Evolutionary conservation across 352 stramenopile species (phyloP).

Genomic region (Pythium rishiriense): DNA sequence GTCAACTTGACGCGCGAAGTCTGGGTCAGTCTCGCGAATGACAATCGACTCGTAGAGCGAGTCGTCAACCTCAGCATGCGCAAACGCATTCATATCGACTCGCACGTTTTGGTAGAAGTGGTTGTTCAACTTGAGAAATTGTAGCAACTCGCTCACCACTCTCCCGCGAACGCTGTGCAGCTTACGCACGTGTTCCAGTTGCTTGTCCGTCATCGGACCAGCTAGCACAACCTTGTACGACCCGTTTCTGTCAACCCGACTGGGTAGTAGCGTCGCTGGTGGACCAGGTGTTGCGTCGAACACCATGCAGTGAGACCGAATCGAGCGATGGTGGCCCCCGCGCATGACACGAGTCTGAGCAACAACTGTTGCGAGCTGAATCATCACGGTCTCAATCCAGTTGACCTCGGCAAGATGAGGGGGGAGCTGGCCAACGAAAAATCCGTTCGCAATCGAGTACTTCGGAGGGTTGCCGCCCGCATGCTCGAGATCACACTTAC

Average conservation of each 20-base stretch:
- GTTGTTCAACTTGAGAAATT: conserved; percentile 5
- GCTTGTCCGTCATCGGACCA: conserved; percentile 15
- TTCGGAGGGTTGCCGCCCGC: too few relatives aligned
- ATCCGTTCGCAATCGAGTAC: not conserved
- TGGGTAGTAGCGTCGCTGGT: conserved; percentile 23
- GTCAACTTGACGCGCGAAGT: not conserved
- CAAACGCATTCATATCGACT: not conserved
- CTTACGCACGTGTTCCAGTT: conserved; percentile 16
- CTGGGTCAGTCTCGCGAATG: not conserved
- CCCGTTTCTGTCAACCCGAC: conserved; percentile 1
- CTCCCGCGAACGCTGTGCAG: conserved; percentile 9
- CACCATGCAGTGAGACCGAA: conserved; percentile 28
- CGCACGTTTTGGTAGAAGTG: not conserved
- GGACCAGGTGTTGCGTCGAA: conserved; percentile 26
- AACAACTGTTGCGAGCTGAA: conserved; percentile 15
- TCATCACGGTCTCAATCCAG: conserved; percentile 1
- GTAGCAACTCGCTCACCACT: not conserved
- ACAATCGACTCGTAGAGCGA: not conserved
- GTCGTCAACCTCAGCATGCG: not conserved
- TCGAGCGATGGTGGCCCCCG: conserved; percentile 14
- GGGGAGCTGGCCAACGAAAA: not conserved
- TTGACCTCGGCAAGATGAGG: not conserved
- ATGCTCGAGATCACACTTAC: too few relatives aligned
- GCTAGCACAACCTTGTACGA: conserved; percentile 25
- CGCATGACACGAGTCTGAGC: conserved; percentile 25